Evolutionary conservation across 495 filamentous ascomycete genomes (phyloP).

Genomic region (Articulospora tetracladia): DNA sequence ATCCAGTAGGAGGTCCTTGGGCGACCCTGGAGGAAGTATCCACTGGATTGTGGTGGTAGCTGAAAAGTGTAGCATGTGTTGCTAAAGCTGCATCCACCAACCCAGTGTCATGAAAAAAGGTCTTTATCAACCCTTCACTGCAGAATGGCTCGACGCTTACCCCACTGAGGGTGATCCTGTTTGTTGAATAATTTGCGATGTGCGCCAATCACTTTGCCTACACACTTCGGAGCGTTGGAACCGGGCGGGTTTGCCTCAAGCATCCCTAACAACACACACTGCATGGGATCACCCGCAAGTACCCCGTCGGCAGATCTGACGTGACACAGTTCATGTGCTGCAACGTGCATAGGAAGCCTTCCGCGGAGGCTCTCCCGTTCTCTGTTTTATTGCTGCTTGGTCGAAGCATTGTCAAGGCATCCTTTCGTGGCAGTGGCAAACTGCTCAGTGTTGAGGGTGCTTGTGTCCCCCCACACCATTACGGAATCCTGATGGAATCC

Average conservation of each 20-base stretch:
- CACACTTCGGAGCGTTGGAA: not conserved
- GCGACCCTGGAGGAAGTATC: not conserved
- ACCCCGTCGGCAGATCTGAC: not conserved
- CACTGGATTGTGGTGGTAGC: not conserved
- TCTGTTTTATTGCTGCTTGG: not conserved
- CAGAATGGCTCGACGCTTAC: not conserved
- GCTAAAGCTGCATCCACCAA: too few species aligned
- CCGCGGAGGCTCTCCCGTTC: not conserved
- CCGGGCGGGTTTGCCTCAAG: not conserved
- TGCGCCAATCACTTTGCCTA: not conserved
- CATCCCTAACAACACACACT: too few species aligned
- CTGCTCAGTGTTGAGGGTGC: not conserved
- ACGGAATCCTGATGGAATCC: not conserved
- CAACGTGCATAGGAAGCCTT: not conserved
- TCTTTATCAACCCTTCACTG: not conserved
- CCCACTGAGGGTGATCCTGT: not conserved
- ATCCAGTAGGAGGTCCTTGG: not conserved
- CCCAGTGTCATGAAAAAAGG: too few species aligned
- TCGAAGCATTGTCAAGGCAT: not conserved
- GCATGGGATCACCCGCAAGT: too few species aligned
- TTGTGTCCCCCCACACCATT: not conserved
- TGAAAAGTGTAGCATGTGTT: not conserved
- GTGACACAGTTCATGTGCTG: not conserved
- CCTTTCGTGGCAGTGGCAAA: not conserved
- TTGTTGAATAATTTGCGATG: not conserved